Conservation (phyloP, 352 stramenopile genomes). For the Globisporangium cederbergense region DNA sequence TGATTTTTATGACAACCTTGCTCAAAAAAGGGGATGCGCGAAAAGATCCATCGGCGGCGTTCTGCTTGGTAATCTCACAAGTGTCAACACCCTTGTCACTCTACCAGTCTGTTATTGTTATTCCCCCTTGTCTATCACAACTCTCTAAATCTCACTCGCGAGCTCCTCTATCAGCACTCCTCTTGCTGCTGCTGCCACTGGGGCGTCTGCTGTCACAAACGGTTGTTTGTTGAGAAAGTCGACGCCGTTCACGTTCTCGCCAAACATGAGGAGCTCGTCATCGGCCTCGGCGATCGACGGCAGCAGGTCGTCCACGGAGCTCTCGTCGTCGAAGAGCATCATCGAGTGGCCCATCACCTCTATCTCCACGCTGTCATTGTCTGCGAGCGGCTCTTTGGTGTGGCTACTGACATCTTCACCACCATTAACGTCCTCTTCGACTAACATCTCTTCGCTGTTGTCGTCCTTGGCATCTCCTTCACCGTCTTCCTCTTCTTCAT, state of each 20-base stretch:
- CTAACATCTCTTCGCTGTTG: not conserved
- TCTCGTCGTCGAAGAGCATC: conserved; percentile 12
- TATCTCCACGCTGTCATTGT: not conserved
- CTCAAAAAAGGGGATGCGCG: too few relatives aligned
- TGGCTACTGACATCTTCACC: not conserved
- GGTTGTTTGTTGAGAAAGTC: conserved; percentile 12
- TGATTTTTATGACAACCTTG: too few relatives aligned
- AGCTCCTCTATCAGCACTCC: conserved; percentile 9
- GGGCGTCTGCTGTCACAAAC: not conserved
- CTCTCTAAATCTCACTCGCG: not conserved
- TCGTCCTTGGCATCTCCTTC: conserved; percentile 11
- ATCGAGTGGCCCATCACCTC: conserved; percentile 1
- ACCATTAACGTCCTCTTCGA: not conserved
- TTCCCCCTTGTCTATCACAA: too few relatives aligned
- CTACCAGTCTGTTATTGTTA: not conserved
- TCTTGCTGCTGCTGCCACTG: not conserved
- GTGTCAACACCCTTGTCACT: too few relatives aligned
- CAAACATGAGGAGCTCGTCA: conserved; percentile 19
- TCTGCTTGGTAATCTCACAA: too few relatives aligned
- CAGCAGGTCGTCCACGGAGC: conserved; percentile 16
- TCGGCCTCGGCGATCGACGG: conserved; percentile 20
- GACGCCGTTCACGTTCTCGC: conserved; percentile 14
- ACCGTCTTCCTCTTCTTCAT: not conserved
- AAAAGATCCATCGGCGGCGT: too few relatives aligned
- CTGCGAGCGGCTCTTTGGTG: not conserved